A percentile compares a stretch with the other conserved stretches of the same genome.
These are phyloP conservation scores for Neoarthrinium moseri DNA, from an alignment of 2,329 filamentous ascomycete genomes.

Conservation along the genomic window DNA sequence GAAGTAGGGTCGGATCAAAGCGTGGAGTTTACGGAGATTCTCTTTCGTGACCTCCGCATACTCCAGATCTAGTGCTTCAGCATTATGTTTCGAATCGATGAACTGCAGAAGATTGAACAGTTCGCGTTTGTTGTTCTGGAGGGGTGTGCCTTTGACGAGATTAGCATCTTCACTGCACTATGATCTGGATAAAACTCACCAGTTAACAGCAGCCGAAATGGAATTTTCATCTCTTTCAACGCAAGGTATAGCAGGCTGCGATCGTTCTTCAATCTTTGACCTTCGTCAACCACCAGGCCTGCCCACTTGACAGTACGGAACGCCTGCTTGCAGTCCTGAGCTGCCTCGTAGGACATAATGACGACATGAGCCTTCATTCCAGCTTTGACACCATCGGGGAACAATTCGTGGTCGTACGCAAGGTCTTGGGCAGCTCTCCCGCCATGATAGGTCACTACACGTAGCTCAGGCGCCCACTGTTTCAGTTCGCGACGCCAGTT, in stretches of 20 bases:
- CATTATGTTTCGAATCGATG: constrained; percentile 70
- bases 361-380: constrained; percentile 86
- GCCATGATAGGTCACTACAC: constrained; percentile 92
- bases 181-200: constrained; percentile 11
- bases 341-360: constrained; percentile 91
- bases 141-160: constrained; percentile 59
- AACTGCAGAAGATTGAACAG: constrained; percentile 97
- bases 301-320: constrained; percentile 78
- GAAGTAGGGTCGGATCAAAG: constrained; percentile 74
- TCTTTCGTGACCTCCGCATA: constrained; percentile 79
- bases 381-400: constrained; percentile 61
- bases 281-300: constrained; percentile 89
- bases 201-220: constrained; percentile 84
- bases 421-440: constrained; percentile 71
- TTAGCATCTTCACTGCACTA: not conserved
- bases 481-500: constrained; percentile 98
- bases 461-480: constrained; percentile 81
- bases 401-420: constrained; percentile 82
- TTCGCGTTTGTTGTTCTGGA: constrained; percentile 94
- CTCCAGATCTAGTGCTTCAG: constrained; percentile 69
- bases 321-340: constrained; percentile 68
- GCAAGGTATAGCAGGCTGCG: constrained; percentile 77
- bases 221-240: constrained; percentile 70
- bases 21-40: constrained; percentile 77
- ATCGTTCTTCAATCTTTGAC: constrained; percentile 93